Percentiles rank a stretch among this genome's conserved stretches.
Evolutionary conservation across 495 filamentous ascomycete species (phyloP).

Genomic region (Alectoria sarmentosa): DNA sequence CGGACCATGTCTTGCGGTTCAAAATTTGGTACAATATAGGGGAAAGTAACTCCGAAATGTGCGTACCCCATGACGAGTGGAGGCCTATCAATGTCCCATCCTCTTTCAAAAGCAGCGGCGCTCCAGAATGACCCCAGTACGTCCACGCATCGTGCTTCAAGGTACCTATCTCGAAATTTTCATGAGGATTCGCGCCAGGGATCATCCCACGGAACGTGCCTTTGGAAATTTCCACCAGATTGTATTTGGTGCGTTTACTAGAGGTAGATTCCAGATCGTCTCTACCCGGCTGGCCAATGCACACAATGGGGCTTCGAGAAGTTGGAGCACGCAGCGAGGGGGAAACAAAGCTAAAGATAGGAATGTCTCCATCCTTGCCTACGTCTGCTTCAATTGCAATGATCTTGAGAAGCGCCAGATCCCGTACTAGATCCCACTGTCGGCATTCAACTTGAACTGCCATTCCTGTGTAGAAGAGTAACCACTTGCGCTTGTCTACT

Average conservation of each 20-base stretch:
- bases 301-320: slow-evolving; percentile 20
- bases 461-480: slow-evolving; percentile 35
- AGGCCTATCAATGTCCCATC: slow-evolving; percentile 35
- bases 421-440: slow-evolving; percentile 34
- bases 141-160: slow-evolving; percentile 47
- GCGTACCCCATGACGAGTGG: slow-evolving; percentile 44
- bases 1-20: too few relatives aligned
- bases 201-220: slow-evolving; percentile 36
- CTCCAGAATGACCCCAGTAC: slow-evolving; percentile 48
- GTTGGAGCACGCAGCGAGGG: not conserved
- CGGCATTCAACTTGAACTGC: slow-evolving; percentile 33
- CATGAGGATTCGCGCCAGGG: slow-evolving; percentile 33
- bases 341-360: not conserved
- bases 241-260: slow-evolving; percentile 35
- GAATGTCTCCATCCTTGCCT: not conserved
- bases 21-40: too few relatives aligned
- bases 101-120: slow-evolving; percentile 33
- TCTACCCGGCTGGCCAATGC: slow-evolving; percentile 40
- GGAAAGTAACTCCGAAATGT: too few relatives aligned
- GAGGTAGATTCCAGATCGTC: slow-evolving; percentile 38
- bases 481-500: slow-evolving; percentile 27
- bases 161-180: slow-evolving; percentile 44
- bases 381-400: slow-evolving; percentile 23
- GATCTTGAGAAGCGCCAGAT: slow-evolving; percentile 38
- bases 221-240: slow-evolving; percentile 36